Conservation (phyloP, 106 monocot genomes). For the Allium sativum region DNA sequence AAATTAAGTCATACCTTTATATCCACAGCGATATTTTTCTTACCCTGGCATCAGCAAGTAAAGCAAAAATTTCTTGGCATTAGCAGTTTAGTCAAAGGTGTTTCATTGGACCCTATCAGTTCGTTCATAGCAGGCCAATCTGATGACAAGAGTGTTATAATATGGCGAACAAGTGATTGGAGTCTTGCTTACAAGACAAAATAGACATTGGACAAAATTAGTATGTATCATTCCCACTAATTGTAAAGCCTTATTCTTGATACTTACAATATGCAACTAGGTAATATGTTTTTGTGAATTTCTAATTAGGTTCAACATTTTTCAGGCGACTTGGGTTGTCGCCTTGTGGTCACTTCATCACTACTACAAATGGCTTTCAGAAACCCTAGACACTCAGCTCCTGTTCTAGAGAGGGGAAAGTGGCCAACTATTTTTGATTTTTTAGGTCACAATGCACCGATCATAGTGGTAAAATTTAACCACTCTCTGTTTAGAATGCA, state of each 20-base stretch:
- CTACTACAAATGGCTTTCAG: constrained; percentile 93
- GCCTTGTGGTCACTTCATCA: constrained; percentile 95
- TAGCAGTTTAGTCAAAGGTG: too few relatives aligned
- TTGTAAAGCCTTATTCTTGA: background rate
- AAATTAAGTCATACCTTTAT: too few relatives aligned
- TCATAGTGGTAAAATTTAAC: constrained; percentile 94
- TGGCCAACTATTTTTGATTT: constrained; percentile 97
- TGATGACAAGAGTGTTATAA: constrained; percentile 96
- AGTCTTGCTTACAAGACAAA: too few relatives aligned
- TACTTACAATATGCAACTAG: too few relatives aligned
- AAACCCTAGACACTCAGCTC: constrained; percentile 94
- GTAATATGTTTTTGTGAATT: too few relatives aligned
- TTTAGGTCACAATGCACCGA: constrained; percentile 91
- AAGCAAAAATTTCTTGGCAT: too few relatives aligned
- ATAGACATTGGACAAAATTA: constrained; percentile 89
- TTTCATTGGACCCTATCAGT: too few relatives aligned
- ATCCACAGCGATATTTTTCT: too few relatives aligned
- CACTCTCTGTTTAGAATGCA: constrained; percentile 90
- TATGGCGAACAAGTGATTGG: too few relatives aligned
- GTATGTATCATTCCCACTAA: constrained; percentile 37
- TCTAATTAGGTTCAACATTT: constrained; percentile 89
- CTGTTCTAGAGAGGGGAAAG: constrained; percentile 90
- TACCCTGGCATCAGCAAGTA: too few relatives aligned
- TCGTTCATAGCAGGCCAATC: constrained; percentile 93
- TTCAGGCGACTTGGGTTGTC: constrained; percentile 89